These are phyloP conservation scores for Ganoderma boninense DNA, from an alignment of 1,284 basidiomycete genomes.

Conservation along the genomic window DNA sequence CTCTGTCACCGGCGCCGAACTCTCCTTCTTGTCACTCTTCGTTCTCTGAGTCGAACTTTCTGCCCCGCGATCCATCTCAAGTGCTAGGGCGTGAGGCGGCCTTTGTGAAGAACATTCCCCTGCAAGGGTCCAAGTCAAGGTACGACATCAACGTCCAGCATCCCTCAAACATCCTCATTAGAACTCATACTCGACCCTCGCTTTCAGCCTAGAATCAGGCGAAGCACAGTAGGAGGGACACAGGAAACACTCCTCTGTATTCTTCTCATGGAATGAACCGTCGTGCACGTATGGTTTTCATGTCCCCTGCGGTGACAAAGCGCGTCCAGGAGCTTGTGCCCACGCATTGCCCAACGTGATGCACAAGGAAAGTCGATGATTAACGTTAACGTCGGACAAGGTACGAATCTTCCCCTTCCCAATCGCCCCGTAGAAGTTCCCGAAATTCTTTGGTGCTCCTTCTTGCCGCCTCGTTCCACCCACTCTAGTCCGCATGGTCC, in stretches of 20 bases:
- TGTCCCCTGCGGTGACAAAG: too few species aligned
- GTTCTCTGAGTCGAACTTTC: too few species aligned
- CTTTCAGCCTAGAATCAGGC: neutral
- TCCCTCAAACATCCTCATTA: neutral
- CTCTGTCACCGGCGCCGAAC: neutral
- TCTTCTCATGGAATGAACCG: too few species aligned
- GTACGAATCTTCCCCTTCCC: neutral
- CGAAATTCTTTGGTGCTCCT: neutral
- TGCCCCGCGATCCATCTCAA: neutral
- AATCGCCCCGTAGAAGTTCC: neutral
- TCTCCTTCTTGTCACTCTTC: neutral
- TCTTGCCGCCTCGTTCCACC: neutral
- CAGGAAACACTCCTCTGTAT: too few species aligned
- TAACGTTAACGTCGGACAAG: neutral
- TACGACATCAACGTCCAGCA: neutral
- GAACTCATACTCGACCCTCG: neutral
- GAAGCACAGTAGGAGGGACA: too few species aligned
- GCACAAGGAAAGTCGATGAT: too few species aligned
- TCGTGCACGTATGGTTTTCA: too few species aligned
- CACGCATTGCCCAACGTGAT: too few species aligned
- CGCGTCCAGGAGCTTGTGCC: too few species aligned
- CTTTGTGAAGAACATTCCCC: neutral
- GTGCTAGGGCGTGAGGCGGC: neutral
- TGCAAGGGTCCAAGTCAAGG: neutral
- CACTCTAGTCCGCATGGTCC: neutral